Percentiles rank a stretch among this genome's conserved stretches.
Conservation (phyloP, 169 alveolate species). For the Perkinsus marinus region DNA sequence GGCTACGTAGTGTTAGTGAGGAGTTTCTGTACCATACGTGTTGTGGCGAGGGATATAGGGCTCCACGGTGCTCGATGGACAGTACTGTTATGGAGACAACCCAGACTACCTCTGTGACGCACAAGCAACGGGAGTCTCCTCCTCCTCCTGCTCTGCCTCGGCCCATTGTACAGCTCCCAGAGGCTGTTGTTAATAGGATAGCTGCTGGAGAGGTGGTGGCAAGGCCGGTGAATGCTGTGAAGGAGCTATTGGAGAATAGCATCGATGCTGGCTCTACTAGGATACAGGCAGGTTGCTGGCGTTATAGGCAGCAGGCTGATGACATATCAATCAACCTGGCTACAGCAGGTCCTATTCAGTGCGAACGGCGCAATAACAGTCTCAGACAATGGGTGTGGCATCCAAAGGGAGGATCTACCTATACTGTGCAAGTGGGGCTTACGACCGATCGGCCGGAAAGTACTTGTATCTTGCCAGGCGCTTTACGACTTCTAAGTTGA, state of each 20-base stretch:
- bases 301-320: too few relatives aligned
- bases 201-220: slow-evolving; percentile 97
- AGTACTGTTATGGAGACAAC: too few relatives aligned
- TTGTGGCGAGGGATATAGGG: too few relatives aligned
- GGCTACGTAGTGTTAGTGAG: background rate
- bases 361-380: slow-evolving; percentile 52
- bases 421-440: slow-evolving; percentile 64
- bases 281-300: slow-evolving; percentile 34
- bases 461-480: slow-evolving; percentile 26
- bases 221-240: slow-evolving; percentile 87
- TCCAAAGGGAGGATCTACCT: slow-evolving; percentile 73
- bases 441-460: background rate
- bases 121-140: too few relatives aligned
- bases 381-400: slow-evolving; percentile 92
- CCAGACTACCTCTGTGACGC: too few relatives aligned
- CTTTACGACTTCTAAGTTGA: slow-evolving; percentile 88
- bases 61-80: too few relatives aligned
- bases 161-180: slow-evolving; percentile 52
- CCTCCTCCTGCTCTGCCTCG: too few relatives aligned
- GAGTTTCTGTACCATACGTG: background rate
- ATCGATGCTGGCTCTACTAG: slow-evolving; percentile 87
- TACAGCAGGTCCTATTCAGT: slow-evolving; percentile 27
- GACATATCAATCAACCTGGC: slow-evolving; percentile 76
- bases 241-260: slow-evolving; percentile 91
- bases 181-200: slow-evolving; percentile 71